Base-by-base conservation (phyloP, 2,329 filamentous ascomycete genomes). In the Leptographium radiaticola region DNA sequence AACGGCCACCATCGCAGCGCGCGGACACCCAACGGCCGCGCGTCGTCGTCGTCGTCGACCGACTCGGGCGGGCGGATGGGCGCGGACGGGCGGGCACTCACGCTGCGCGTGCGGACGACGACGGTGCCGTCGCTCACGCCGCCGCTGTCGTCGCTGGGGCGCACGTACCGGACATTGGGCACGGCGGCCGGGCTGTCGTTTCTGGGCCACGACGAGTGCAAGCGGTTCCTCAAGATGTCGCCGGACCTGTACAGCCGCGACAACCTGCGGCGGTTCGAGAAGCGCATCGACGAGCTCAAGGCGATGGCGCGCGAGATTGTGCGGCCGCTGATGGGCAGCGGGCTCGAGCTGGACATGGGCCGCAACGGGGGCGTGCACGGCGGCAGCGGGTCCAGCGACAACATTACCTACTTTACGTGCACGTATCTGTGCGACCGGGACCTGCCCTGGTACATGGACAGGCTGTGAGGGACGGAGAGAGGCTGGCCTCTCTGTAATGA, bases 211-310 rank as follows among this genome's bases (percentile, higher is more conserved):
- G 89, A 95, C 59, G 90, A 95, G 59, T 86, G 91, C 65, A 96
- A 95, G 68, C 81, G 81, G 25, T 96, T 96, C 62, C 76, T 96
- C 52, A 94, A 95, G 66, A 72, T 91, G 25, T 84, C 81, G 12
- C 86, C 88, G 0, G 86, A 93, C 20, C 69, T 91, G 9, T 95
- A 96, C 69, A 88, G 79, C 46, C 78, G 90, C 18, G 90, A 96
- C n/a, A 91, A 88, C 58, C 68, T 96, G 49, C 80, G 84, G 57
- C 76, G 86, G 5, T 95, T 96, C 61, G 91, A 96, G 71, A 82
- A 86, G 63, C 79, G 89, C 54, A 77, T 96, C 60, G 89, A 95
- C 56, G 90, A 96, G 71, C 75, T 96, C 53, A 96, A 95, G 71
- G 77, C 79, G 54, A 77, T 91, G 64, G 91, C 90, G 8, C 76